phyloP scores from a whole-genome alignment of 2,329 filamentous ascomycete species.

The Stromatinia cepivora region DNA sequence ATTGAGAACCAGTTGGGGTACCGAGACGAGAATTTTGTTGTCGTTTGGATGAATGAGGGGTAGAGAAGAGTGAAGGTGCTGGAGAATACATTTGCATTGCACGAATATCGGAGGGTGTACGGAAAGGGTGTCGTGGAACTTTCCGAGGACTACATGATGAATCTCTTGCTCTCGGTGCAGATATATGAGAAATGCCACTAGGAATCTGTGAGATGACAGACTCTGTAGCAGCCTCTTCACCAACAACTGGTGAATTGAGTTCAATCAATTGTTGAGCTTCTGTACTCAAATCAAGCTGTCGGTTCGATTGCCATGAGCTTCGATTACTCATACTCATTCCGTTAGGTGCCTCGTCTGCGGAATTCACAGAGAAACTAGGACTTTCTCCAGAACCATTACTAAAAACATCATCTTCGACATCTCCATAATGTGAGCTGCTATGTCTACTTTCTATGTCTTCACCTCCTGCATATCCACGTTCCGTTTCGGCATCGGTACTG shows the following conservation, averaged over 20 bases:
- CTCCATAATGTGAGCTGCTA: conserved; percentile 39
- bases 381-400: conserved; percentile 35
- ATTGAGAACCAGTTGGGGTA: conserved; percentile 48
- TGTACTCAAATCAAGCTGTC: conserved; percentile 10
- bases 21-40: conserved; percentile 50
- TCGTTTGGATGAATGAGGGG: conserved; percentile 56
- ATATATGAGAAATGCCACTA: conserved; percentile 35
- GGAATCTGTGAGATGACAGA: conserved; percentile 47
- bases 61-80: conserved; percentile 56
- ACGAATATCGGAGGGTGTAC: conserved; percentile 67
- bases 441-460: conserved; percentile 31
- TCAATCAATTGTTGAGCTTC: conserved; percentile 31
- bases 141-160: conserved; percentile 50
- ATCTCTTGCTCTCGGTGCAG: conserved; percentile 40
- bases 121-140: conserved; percentile 62
- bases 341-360: conserved; percentile 31
- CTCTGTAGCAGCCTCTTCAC: conserved; percentile 43
- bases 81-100: conserved; percentile 73
- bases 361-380: conserved; percentile 36
- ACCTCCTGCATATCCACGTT: conserved; percentile 4
- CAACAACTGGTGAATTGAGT: conserved; percentile 35
- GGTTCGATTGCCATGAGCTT: conserved; percentile 15
- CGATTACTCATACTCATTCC: conserved; percentile 6
- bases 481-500: conserved; percentile 12
- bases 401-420: conserved; percentile 42